Evolutionary conservation across 257 asterid species (phyloP), one percentile per base, ranked within the genome.

Genomic region (Apocynum venetum): DNA sequence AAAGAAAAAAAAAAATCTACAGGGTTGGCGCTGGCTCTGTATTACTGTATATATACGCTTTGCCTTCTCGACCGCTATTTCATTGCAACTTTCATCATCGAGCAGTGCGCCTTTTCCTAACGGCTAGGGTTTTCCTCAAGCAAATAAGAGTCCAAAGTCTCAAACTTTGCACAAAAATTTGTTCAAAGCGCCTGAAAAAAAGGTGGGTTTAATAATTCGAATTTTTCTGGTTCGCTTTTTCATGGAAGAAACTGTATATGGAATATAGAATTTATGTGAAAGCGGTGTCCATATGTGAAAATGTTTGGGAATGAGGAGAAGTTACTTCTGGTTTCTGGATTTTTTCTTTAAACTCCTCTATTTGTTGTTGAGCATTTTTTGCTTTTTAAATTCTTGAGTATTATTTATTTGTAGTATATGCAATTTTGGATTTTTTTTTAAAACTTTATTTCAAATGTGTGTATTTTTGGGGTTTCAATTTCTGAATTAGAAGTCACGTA

Each of bases 51-150:
- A 13, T 53, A 20, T 7, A 20, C 11, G 2, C 63, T 57, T 35
- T 19, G 35, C 61, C 7, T 56, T n/a, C 12, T 57, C 12, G 25
- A n/a, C 64, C 36, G 44, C 44, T 36, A 35, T 6, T 35, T 35
- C 15, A 2, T 5, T n/a, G 67, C 67, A 65, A 65, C 71, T 65
- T 65, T 65, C 72, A 40, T 38, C 76, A 51, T 53, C 17, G 76
- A 38, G 66, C 66, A 7, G 20, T 35, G 52, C 51, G 66, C 66
- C 36, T 73, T 73, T 55, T 73, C 11, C 15, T 73, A 38, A 63
- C 67, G 76, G 76, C 52, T 73, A 71, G 61, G 75, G 75, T 49
- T 49, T 52, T 15, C 9, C 65, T 1, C 8, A 10, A 3, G n/a
- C 59, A 19, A 13, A 0, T 0, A 19, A 53, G 1, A 40, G 1